Base-by-base conservation (phyloP, 2,329 filamentous ascomycete genomes). In the Fusarium sp. region DNA sequence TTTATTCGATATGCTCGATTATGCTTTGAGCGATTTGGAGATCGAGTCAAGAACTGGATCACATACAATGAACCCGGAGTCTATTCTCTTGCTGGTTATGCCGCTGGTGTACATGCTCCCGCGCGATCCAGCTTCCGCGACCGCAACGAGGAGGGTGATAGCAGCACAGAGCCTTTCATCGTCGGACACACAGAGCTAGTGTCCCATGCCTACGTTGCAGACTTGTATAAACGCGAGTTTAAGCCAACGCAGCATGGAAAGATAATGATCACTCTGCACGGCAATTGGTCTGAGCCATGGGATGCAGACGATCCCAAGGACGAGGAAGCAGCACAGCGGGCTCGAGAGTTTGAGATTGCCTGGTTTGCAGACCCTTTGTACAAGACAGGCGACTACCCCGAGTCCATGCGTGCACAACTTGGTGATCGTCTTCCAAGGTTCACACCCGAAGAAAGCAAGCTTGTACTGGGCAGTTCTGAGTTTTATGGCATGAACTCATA, bases 401-500 rank as follows among this genome's bases (percentile, higher is more conserved):
- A 74, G 1, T 77, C 73, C 5, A 81, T 81, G 80, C 74, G 79
- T 2, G 74, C 72, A 6, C 78, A 80, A 49, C 76, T 81, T 1
- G 79, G 77, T 10, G 76, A 79, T 37, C 68, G 78, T 14, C 69
- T 81, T 11, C 79, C 78, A 0, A 61, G 58, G 0, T 81, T 81
- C 50, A 81, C 79, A 1, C 72, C 74, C 15, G 79, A 80, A 55
- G 80, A 81, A 65, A 77, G 76, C 54, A 72, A 62, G n/a, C 70
- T 81, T 9, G 71, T 81, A 7, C 73, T 77, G 1, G 77, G 78
- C 3, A 80, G 77, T 56, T 79, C 77, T 4, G 76, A 79, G 43
- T 75, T 76, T 23, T 81, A 81, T 49, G 80, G 80, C 29, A 81
- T 81, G 78, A 81, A 82, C 66, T 80, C 78, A 15, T 82, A 82